Conservation (phyloP, 495 filamentous ascomycete species). For the Penicillium lagena region DNA sequence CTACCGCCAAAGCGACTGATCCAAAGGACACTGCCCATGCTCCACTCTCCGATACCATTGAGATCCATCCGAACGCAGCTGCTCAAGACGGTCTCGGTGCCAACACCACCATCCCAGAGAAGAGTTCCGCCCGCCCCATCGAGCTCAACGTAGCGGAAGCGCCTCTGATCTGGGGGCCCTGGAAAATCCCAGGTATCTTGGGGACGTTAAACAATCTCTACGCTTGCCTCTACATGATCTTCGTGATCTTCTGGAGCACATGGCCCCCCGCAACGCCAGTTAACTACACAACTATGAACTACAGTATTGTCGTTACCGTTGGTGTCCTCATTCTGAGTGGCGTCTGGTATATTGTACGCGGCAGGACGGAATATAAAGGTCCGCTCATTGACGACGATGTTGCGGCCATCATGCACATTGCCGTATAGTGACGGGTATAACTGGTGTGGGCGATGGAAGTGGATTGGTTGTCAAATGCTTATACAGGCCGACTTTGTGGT, state of each 20-base stretch:
- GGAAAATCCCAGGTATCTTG: constrained; percentile 29
- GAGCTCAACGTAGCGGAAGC: constrained; percentile 14
- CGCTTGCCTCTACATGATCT: constrained; percentile 26
- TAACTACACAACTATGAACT: constrained; percentile 38
- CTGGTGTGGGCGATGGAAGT: too few relatives aligned
- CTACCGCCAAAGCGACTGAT: not conserved
- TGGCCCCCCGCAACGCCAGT: constrained; percentile 33
- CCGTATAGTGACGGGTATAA: too few relatives aligned
- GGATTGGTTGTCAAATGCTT: too few relatives aligned
- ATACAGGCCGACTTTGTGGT: too few relatives aligned
- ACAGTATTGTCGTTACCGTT: constrained; percentile 31
- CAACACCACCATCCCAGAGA: not conserved
- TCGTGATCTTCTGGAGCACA: constrained; percentile 38
- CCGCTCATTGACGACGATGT: constrained; percentile 34
- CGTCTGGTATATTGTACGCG: constrained; percentile 28
- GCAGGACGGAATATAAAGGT: constrained; percentile 28
- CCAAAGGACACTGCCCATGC: constrained; percentile 8
- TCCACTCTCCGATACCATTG: constrained; percentile 6
- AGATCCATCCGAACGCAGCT: too few relatives aligned
- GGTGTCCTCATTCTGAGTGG: constrained; percentile 22
- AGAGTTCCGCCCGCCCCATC: constrained; percentile 3
- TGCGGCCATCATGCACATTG: constrained; percentile 18
- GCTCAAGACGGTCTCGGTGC: too few relatives aligned
- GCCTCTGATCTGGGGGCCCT: constrained; percentile 32
- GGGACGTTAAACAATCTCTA: constrained; percentile 35